A percentile compares a stretch with the other conserved stretches of the same genome.
Conservation (phyloP, 2,329 filamentous ascomycete genomes). For the Hymenoscyphus fructigenus region DNA sequence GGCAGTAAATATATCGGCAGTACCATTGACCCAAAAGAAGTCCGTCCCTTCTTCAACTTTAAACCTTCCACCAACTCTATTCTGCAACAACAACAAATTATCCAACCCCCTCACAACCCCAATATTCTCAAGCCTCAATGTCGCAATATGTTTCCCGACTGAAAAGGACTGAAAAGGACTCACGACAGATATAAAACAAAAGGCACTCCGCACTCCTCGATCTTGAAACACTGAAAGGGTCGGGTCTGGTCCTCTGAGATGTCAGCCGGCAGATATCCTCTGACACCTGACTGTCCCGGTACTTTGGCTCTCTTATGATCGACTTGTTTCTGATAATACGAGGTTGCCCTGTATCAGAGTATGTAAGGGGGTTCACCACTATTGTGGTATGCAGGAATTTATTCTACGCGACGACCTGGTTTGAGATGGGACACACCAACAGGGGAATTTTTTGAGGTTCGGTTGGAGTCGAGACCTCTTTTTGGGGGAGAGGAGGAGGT, state of each 20-base stretch:
- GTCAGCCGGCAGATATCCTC: not conserved
- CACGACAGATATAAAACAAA: constrained; percentile 1
- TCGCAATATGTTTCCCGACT: not conserved
- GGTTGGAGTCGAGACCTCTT: not conserved
- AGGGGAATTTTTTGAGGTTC: not conserved
- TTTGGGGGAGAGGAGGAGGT: not conserved
- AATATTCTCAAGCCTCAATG: not conserved
- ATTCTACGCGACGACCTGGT: not conserved
- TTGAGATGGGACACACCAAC: not conserved
- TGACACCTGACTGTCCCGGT: not conserved
- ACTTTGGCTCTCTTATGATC: not conserved
- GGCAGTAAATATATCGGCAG: not conserved
- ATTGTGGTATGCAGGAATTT: not conserved
- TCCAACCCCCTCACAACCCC: not conserved
- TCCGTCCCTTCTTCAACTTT: not conserved
- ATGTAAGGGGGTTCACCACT: not conserved
- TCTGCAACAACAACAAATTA: not conserved
- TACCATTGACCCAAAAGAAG: not conserved
- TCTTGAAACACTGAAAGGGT: not conserved
- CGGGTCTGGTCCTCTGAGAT: not conserved
- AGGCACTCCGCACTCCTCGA: not conserved
- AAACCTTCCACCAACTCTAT: not conserved
- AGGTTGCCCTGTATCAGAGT: not conserved
- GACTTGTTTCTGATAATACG: not conserved
- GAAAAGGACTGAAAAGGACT: not conserved